Evolutionary conservation across 345 rosid species (phyloP).

Genomic region (Populus alba): DNA sequence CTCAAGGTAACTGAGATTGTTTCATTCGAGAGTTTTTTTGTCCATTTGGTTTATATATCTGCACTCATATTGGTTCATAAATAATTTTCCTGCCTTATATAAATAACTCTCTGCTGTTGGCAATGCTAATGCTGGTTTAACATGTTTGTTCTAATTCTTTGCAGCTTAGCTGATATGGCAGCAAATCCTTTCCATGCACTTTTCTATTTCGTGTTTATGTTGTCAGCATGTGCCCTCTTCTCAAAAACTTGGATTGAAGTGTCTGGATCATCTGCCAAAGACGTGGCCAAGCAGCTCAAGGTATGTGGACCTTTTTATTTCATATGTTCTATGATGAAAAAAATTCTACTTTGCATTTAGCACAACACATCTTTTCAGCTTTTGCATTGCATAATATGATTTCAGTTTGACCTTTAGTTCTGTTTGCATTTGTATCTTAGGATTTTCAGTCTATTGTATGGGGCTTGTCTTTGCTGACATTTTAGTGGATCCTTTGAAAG

Average conservation of each 20-base stretch:
- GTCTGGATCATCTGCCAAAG: slow-evolving; percentile 80
- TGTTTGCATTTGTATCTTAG: background rate
- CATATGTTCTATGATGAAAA: background rate
- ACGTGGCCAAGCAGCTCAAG: slow-evolving; percentile 89
- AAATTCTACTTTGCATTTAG: background rate
- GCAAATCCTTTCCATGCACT: slow-evolving; percentile 88
- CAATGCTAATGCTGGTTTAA: background rate
- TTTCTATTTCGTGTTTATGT: slow-evolving; percentile 75
- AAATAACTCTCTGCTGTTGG: background rate
- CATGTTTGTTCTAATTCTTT: slow-evolving; percentile 3
- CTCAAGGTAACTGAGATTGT: slow-evolving; percentile 44
- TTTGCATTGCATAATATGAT: background rate
- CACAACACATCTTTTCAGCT: background rate
- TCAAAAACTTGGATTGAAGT: slow-evolving; percentile 94
- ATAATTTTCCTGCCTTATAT: background rate
- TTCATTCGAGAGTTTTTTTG: background rate
- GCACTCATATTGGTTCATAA: background rate
- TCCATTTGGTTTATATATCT: background rate
- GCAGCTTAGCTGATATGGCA: slow-evolving; percentile 90
- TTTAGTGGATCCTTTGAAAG: background rate
- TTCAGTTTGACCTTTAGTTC: background rate
- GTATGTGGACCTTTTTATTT: slow-evolving; percentile 23
- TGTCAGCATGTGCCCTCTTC: slow-evolving; percentile 80
- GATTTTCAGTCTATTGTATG: background rate
- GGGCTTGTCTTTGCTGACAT: too few relatives aligned